These are phyloP conservation scores for Haplosporangium sp. DNA, from an alignment of 371 early-diverging fungal genomes.

Conservation along the genomic window DNA sequence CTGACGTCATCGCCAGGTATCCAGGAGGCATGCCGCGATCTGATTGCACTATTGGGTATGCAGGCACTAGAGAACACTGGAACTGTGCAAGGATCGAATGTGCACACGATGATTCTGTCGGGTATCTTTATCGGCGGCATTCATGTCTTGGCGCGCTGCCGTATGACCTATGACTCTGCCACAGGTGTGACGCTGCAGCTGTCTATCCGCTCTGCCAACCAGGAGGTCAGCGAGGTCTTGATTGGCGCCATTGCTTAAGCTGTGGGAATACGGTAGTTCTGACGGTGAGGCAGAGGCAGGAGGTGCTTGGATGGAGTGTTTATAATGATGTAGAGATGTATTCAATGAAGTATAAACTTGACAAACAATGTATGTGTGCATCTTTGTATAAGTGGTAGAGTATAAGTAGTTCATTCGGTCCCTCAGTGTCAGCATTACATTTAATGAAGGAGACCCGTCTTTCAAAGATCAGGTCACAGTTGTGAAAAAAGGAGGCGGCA, in stretches of 20 bases:
- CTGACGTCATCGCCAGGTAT: slow-evolving; percentile 79
- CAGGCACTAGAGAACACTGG: slow-evolving; percentile 79
- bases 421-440: too few relatives aligned
- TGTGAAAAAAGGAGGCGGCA: too few relatives aligned
- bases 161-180: slow-evolving; percentile 88
- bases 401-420: too few relatives aligned
- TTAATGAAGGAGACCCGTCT: too few relatives aligned
- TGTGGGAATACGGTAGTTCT: too few relatives aligned
- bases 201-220: slow-evolving; percentile 80
- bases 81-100: slow-evolving; percentile 78
- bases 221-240: slow-evolving; percentile 76
- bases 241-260: slow-evolving; percentile 76
- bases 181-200: slow-evolving; percentile 94
- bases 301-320: neutral
- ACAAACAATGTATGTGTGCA: too few relatives aligned
- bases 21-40: slow-evolving; percentile 50
- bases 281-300: too few relatives aligned
- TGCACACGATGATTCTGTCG: slow-evolving; percentile 87
- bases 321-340: neutral
- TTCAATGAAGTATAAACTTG: too few relatives aligned
- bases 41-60: slow-evolving; percentile 85
- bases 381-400: too few relatives aligned
- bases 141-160: slow-evolving; percentile 79
- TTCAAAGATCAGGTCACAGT: too few relatives aligned
- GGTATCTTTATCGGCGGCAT: slow-evolving; percentile 89